Evolutionary conservation across 1,284 basidiomycete genomes (phyloP).

Genomic region (Cryptococcus amylolentus): DNA sequence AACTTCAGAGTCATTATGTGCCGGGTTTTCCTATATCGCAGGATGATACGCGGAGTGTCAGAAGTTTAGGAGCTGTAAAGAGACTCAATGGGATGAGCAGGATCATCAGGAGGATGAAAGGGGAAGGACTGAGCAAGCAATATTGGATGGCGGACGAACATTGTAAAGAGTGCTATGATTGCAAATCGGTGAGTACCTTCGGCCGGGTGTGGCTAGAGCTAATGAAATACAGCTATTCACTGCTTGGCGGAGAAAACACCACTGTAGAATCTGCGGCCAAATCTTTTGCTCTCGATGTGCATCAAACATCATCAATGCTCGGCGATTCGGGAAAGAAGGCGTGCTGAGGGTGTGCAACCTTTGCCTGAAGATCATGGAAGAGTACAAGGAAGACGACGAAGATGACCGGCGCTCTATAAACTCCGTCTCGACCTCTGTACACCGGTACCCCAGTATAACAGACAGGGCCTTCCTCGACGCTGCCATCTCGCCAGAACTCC

Average conservation of each 20-base stretch:
- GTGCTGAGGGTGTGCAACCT: conserved; percentile 92
- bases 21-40: conserved; percentile 46
- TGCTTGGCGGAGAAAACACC: conserved; percentile 88
- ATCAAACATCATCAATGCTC: conserved; percentile 93
- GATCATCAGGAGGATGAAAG: conserved; percentile 78
- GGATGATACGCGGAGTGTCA: conserved; percentile 46
- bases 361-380: conserved; percentile 84
- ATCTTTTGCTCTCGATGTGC: conserved; percentile 89
- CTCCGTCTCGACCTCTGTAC: conserved; percentile 35
- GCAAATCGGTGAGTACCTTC: conserved; percentile 53
- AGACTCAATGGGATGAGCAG: conserved; percentile 78
- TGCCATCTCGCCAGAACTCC: conserved; percentile 43
- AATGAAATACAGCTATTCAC: conserved; percentile 71
- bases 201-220: background rate
- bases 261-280: conserved; percentile 91
- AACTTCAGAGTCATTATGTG: conserved; percentile 43
- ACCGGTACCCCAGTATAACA: conserved; percentile 27
- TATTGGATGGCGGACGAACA: conserved; percentile 99
- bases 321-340: conserved; percentile 88
- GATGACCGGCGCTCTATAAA: conserved; percentile 49
- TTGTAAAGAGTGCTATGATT: conserved; percentile 92
- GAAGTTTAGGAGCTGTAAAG: conserved; percentile 53
- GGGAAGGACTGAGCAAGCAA: conserved; percentile 63
- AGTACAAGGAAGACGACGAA: conserved; percentile 68
- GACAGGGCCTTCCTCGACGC: conserved; percentile 43